Evolutionary conservation across 2,329 filamentous ascomycete species (phyloP).

Genomic region (Helotiales sp.): DNA sequence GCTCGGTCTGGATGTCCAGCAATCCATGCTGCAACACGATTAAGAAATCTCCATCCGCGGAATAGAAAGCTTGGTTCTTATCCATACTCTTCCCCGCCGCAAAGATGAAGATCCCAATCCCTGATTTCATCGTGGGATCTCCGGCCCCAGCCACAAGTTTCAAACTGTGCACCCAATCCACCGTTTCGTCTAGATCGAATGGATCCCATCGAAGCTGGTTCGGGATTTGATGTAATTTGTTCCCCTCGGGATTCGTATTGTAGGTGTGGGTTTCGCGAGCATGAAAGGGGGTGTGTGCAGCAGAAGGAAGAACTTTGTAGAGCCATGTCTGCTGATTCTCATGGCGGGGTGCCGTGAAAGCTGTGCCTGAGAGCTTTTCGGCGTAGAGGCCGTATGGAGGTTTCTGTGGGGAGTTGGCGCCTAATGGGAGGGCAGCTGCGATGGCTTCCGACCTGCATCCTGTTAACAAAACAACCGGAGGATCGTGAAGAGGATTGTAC

Average conservation of each 20-base stretch:
- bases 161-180: constrained; percentile 65
- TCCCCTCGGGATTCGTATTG: constrained; percentile 39
- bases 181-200: constrained; percentile 69
- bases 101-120: constrained; percentile 79
- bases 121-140: constrained; percentile 75
- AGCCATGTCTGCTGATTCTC: constrained; percentile 60
- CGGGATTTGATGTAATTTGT: constrained; percentile 66
- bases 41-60: constrained; percentile 76
- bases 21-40: constrained; percentile 74
- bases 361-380: constrained; percentile 61
- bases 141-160: constrained; percentile 75
- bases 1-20: constrained; percentile 75
- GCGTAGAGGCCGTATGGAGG: constrained; percentile 67
- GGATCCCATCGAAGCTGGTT: constrained; percentile 77
- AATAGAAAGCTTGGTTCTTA: constrained; percentile 76
- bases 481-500: constrained; percentile 38
- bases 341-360: constrained; percentile 56
- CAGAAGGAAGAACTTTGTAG: constrained; percentile 55
- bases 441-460: constrained; percentile 60
- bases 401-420: constrained; percentile 69
- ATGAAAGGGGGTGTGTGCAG: constrained; percentile 50
- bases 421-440: constrained; percentile 63
- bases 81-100: constrained; percentile 78
- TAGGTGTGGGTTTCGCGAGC: constrained; percentile 46
- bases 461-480: constrained; percentile 8